phyloP scores from a whole-genome alignment of 371 early-diverging fungal genomes.

The Circinella minor region DNA sequence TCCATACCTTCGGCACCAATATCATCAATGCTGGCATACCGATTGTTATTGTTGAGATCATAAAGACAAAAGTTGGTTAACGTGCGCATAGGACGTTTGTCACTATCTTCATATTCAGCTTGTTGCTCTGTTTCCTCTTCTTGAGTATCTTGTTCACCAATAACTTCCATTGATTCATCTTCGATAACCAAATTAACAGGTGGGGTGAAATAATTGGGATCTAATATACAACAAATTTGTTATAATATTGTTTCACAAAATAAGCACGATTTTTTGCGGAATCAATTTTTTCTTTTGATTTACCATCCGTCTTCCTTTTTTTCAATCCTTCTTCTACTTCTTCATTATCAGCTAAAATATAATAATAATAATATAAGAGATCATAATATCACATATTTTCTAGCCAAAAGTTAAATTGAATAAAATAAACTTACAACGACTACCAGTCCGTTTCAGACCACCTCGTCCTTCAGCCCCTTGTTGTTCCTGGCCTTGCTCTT shows the following conservation, averaged over 20 bases:
- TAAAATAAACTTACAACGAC: background rate
- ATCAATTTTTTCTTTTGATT: background rate
- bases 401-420: too few species aligned
- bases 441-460: background rate
- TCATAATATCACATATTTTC: too few species aligned
- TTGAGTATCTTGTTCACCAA: constrained; percentile 41
- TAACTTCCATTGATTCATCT: constrained; percentile 40
- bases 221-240: background rate
- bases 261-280: background rate
- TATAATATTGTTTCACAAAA: too few species aligned
- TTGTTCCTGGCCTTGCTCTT: background rate
- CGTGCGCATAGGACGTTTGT: constrained; percentile 42
- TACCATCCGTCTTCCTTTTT: background rate
- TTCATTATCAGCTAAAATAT: background rate
- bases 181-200: constrained; percentile 23
- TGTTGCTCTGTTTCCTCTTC: background rate
- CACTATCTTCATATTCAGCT: constrained; percentile 25
- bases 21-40: constrained; percentile 35
- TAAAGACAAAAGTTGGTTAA: constrained; percentile 50
- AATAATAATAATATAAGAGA: too few species aligned
- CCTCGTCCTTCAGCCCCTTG: background rate
- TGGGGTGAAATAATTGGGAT: background rate
- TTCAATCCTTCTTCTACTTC: background rate
- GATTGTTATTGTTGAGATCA: constrained; percentile 37
- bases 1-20: constrained; percentile 35